Base-by-base conservation (phyloP, 2,329 filamentous ascomycete genomes). In the Sporothrix humicola region DNA sequence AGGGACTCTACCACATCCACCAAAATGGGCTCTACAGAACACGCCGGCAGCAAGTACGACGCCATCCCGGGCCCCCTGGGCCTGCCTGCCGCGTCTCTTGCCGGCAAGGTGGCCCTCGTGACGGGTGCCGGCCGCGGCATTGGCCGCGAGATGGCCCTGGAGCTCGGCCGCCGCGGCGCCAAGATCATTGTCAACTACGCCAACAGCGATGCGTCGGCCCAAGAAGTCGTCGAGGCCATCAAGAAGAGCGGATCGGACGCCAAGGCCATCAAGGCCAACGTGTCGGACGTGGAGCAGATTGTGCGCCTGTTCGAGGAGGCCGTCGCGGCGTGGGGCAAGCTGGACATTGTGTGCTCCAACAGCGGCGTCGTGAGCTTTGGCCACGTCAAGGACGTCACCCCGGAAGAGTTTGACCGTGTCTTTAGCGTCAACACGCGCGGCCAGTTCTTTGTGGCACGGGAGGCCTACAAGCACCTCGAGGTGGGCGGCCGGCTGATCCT, bases 301-400 rank as follows among this genome's bases (percentile, higher is more conserved):
- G 76, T 75, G 9, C 52, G 73, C 15, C 78, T 84, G 7, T 79
- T 84, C 15, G 84, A 86, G 76, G 80, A 88, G 77, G 87, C 88
- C 72, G 84, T 89, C 72, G 81, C 81, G 73, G 83, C 87, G 80
- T 91, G 88, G 78, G 88, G 88, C 79, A 84, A 86, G 78, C 85
- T 90, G 77, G 86, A 90, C 80, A 90, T 90, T 77, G 88, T 88
- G 79, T 87, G 85, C 83, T 88, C 85, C 77, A 90, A 90, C 84
- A 87, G 87, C 8, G 88, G 88, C 66, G 88, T 88, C 69, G 88
- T 89, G 79, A 84, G 82, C 74, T 89, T 88, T 83, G 87, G 88
- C 76, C 87, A 88, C 80, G 85, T 88, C 23, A 84, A 86, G 79
- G 87, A 89, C 75, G 87, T 90, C 5, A 83, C 86, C 3, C 76